Evolutionary conservation across 371 early-diverging fungal species (phyloP).

Genomic region (Mortierella sp.): DNA sequence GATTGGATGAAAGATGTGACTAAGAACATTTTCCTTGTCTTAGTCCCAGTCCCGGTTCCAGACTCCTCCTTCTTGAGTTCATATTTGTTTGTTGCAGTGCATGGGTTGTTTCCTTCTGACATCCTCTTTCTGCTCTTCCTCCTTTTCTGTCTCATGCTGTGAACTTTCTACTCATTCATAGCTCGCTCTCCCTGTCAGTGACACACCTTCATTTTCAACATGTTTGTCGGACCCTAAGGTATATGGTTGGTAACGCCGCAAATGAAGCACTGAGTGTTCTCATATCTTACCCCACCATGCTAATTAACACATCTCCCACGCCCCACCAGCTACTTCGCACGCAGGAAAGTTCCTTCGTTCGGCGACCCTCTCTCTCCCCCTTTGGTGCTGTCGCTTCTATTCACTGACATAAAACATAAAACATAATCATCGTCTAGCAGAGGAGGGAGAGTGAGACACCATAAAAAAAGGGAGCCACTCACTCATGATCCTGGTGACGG

Average conservation of each 20-base stretch:
- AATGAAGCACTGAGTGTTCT: neutral
- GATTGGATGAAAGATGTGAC: neutral
- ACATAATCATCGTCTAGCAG: neutral
- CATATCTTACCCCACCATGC: too few species aligned
- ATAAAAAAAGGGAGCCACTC: neutral
- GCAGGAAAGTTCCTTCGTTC: neutral
- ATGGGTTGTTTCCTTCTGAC: neutral
- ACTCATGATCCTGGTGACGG: constrained; percentile 1
- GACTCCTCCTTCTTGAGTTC: neutral
- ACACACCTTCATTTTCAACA: too few species aligned
- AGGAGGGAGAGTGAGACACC: neutral
- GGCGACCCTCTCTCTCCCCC: neutral
- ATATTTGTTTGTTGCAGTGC: neutral
- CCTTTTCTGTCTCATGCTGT: neutral
- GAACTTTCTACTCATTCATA: neutral
- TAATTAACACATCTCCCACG: neutral
- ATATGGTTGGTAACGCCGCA: neutral
- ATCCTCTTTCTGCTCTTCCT: neutral
- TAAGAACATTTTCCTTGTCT: neutral
- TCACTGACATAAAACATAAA: neutral
- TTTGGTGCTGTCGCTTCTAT: neutral
- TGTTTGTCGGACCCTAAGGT: neutral
- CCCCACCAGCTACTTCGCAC: neutral
- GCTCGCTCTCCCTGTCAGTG: neutral
- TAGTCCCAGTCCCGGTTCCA: neutral